Conservation (phyloP, 371 early-diverging fungal genomes). For the Gilbertella persicaria region DNA sequence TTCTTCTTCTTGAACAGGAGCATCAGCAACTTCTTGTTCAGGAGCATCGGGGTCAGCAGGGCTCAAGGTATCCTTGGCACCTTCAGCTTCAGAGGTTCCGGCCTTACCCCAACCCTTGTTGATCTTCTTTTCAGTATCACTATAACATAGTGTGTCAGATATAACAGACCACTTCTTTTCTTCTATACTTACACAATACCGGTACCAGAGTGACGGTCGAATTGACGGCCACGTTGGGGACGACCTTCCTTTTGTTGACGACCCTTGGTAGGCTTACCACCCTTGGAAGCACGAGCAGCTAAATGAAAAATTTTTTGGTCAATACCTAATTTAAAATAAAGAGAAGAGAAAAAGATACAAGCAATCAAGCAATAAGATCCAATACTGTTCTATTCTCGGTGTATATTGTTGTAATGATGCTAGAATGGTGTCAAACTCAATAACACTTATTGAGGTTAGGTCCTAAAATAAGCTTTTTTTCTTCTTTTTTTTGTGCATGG, state of each 20-base stretch:
- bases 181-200: constrained; percentile 58
- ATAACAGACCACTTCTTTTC: background rate
- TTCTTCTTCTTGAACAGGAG: constrained; percentile 66
- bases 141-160: constrained; percentile 6
- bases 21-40: constrained; percentile 37
- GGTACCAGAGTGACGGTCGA: constrained; percentile 82
- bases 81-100: constrained; percentile 48
- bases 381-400: too few relatives aligned
- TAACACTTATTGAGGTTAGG: too few relatives aligned
- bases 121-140: constrained; percentile 85
- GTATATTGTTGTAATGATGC: too few relatives aligned
- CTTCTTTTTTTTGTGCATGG: too few relatives aligned
- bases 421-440: too few relatives aligned
- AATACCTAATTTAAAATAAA: too few relatives aligned
- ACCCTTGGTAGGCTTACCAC: constrained; percentile 14
- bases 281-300: constrained; percentile 19
- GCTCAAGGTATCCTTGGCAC: constrained; percentile 34
- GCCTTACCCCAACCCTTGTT: constrained; percentile 80
- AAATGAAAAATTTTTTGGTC: constrained; percentile 2
- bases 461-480: too few relatives aligned
- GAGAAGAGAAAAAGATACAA: background rate
- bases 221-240: constrained; percentile 62
- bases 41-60: constrained; percentile 47
- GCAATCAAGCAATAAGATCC: too few relatives aligned
- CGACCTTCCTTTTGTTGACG: constrained; percentile 57